A percentile compares a stretch with the other conserved stretches of the same genome.
Evolutionary conservation across 2,329 filamentous ascomycete species (phyloP).

Genomic region (Sporothrix brasiliensis): DNA sequence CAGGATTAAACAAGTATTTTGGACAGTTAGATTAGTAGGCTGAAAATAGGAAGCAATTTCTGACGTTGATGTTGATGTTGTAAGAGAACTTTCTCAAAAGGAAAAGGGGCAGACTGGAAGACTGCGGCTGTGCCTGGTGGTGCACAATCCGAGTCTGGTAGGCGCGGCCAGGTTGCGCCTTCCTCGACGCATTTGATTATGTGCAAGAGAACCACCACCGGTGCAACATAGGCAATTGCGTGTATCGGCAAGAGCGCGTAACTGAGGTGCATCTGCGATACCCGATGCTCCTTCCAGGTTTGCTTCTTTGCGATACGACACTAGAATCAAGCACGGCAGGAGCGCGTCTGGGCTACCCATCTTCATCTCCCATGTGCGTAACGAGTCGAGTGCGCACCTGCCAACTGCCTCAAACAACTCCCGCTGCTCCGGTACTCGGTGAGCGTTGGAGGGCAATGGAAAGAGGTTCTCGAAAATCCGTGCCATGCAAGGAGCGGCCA

Average conservation of each 20-base stretch:
- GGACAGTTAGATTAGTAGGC: not conserved
- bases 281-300: not conserved
- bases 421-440: constrained; percentile 27
- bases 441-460: not conserved
- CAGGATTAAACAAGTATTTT: too few relatives aligned
- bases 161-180: not conserved
- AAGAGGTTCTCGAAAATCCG: constrained; percentile 16
- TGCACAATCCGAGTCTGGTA: not conserved
- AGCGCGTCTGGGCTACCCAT: not conserved
- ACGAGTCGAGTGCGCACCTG: not conserved
- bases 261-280: not conserved
- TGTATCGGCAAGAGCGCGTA: not conserved
- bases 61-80: too few relatives aligned
- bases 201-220: too few relatives aligned
- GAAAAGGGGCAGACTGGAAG: not conserved
- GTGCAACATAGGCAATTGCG: not conserved
- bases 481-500: not conserved
- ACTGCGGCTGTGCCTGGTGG: not conserved
- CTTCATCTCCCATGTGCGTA: not conserved
- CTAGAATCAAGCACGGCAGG: not conserved
- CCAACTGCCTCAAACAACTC: not conserved
- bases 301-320: not conserved
- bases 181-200: not conserved
- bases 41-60: too few relatives aligned
- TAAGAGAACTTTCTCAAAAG: not conserved